A percentile compares a stretch with the other conserved stretches of the same genome.
phyloP scores from a whole-genome alignment of 257 asterid genomes.

The Jasminum sambac region DNA sequence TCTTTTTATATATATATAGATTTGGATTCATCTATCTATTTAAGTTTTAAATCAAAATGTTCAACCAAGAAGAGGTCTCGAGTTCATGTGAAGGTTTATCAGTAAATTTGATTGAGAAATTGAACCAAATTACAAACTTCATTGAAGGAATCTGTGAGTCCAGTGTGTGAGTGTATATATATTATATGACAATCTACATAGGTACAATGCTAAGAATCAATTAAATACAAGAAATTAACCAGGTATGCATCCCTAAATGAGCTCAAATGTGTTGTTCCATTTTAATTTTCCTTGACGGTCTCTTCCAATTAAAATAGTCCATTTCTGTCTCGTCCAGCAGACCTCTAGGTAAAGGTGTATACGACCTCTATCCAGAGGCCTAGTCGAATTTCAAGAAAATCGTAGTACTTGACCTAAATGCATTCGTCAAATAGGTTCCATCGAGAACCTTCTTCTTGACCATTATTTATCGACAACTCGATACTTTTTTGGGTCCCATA shows the following conservation, averaged over 20 bases:
- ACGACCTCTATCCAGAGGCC: constrained; percentile 2
- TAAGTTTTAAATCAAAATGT: too few relatives aligned
- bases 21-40: too few relatives aligned
- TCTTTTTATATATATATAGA: too few relatives aligned
- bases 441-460: neutral
- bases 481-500: neutral
- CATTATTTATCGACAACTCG: constrained; percentile 6
- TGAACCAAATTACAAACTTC: constrained; percentile 8
- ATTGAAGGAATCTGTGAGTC: constrained; percentile 20
- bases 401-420: neutral
- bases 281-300: too few relatives aligned
- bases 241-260: constrained; percentile 10
- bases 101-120: neutral
- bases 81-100: neutral
- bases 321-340: neutral
- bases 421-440: constrained; percentile 3
- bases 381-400: neutral
- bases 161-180: constrained; percentile 1
- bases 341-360: neutral
- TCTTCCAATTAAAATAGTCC: neutral
- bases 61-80: too few relatives aligned
- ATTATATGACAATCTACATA: constrained; percentile 8
- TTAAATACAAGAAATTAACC: constrained; percentile 22
- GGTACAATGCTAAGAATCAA: constrained; percentile 37
- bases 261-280: too few relatives aligned